Conservation (phyloP, 2,329 filamentous ascomycete species). For the Xylaria sp. region DNA sequence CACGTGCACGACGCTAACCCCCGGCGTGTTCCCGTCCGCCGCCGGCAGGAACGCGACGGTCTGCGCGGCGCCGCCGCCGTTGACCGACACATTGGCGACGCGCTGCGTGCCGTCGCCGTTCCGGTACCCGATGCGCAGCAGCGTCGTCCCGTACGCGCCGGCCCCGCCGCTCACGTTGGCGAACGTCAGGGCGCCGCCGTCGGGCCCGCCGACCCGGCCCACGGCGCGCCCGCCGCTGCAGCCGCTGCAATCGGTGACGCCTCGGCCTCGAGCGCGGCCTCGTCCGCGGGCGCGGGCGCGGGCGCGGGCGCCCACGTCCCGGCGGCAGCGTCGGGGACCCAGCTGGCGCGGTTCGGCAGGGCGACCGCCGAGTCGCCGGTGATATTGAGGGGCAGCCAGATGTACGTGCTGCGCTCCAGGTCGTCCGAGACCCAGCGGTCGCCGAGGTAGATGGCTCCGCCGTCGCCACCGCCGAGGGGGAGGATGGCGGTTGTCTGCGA, state of each 20-base stretch:
- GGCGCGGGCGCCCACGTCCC: conserved; percentile 51
- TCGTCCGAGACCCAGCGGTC: conserved; percentile 67
- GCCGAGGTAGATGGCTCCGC: conserved; percentile 62
- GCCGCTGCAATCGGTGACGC: conserved; percentile 51
- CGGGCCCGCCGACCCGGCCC: conserved; percentile 58
- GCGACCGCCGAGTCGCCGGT: conserved; percentile 55
- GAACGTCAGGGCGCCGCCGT: conserved; percentile 52
- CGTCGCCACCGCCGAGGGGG: conserved; percentile 38
- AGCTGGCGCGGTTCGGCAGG: conserved; percentile 57
- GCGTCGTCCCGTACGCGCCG: conserved; percentile 50
- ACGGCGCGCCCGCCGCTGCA: conserved; percentile 55
- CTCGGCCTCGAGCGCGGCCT: conserved; percentile 48
- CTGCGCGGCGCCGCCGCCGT: conserved; percentile 49
- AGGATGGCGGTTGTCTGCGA: conserved; percentile 66
- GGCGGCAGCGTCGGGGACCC: conserved; percentile 50
- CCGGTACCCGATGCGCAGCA: conserved; percentile 57
- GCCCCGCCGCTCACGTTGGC: conserved; percentile 46
- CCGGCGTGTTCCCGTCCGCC: conserved; percentile 41
- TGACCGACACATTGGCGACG: conserved; percentile 58
- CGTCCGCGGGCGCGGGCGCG: conserved; percentile 45
- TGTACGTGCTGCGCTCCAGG: conserved; percentile 62
- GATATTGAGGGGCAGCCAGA: conserved; percentile 65
- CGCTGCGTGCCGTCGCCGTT: conserved; percentile 59
- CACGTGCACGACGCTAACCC: conserved; percentile 50
- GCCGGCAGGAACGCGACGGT: conserved; percentile 58